phyloP scores from a whole-genome alignment of 495 filamentous ascomycete genomes.

The Talaromyces nanjingensis region DNA sequence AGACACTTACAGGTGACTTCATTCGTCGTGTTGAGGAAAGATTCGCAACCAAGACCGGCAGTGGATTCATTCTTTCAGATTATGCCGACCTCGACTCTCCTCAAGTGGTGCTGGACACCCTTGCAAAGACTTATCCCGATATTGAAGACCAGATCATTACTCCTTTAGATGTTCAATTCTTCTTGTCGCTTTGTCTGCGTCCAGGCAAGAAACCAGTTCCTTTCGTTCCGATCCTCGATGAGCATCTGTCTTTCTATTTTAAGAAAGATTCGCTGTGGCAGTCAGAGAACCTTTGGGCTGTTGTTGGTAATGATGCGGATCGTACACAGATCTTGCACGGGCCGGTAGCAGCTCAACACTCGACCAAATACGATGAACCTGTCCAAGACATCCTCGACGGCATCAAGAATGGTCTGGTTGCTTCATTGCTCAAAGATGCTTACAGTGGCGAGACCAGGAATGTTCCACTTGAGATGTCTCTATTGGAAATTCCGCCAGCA shows the following conservation, averaged over 20 bases:
- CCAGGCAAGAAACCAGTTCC: conserved; percentile 93
- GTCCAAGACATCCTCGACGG: conserved; percentile 88
- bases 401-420: conserved; percentile 81
- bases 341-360: conserved; percentile 88
- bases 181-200: conserved; percentile 86
- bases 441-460: neutral
- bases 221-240: conserved; percentile 88
- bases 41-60: conserved; percentile 55
- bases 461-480: neutral
- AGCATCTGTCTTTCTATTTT: conserved; percentile 97
- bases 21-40: conserved; percentile 93
- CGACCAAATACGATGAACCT: conserved; percentile 80
- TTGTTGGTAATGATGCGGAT: conserved; percentile 91
- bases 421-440: conserved; percentile 17
- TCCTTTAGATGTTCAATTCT: conserved; percentile 94
- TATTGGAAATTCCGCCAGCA: neutral
- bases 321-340: conserved; percentile 94
- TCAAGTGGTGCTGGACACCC: conserved; percentile 64
- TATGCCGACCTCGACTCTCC: conserved; percentile 84
- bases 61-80: conserved; percentile 73
- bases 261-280: conserved; percentile 99
- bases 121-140: conserved; percentile 77
- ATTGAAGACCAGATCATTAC: conserved; percentile 88
- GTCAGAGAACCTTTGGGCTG: conserved; percentile 92
- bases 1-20: conserved; percentile 81